phyloP scores from a whole-genome alignment of 495 filamentous ascomycete genomes.

The Cladorrhinum samala region DNA sequence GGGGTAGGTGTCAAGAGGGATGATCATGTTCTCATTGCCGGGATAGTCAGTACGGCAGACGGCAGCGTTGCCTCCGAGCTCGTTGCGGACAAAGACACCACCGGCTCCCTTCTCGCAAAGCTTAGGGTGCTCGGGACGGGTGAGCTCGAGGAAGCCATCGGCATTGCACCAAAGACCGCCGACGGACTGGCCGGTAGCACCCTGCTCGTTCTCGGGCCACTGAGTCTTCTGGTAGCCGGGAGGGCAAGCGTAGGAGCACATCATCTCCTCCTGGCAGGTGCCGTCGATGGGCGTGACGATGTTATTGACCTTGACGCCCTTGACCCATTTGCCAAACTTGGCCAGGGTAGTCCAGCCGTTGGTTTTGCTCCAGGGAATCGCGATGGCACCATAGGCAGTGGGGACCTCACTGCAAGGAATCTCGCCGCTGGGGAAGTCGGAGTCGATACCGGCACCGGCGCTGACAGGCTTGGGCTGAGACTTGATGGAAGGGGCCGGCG shows the following conservation, averaged over 20 bases:
- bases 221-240: constrained; percentile 87
- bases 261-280: constrained; percentile 53
- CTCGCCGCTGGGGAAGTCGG: constrained; percentile 71
- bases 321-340: constrained; percentile 33
- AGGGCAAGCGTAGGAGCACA: constrained; percentile 94
- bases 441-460: constrained; percentile 51
- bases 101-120: constrained; percentile 73
- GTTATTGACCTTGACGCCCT: constrained; percentile 39
- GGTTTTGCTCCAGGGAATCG: constrained; percentile 59
- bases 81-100: constrained; percentile 68
- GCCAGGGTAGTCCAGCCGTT: constrained; percentile 82
- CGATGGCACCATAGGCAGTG: constrained; percentile 71
- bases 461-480: constrained; percentile 10
- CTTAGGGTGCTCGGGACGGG: constrained; percentile 54
- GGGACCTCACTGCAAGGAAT: constrained; percentile 71
- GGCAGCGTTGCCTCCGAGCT: constrained; percentile 55
- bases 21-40: constrained; percentile 75
- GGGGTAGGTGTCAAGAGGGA: constrained; percentile 59
- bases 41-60: constrained; percentile 97
- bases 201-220: constrained; percentile 72
- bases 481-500: not conserved
- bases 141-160: constrained; percentile 69
- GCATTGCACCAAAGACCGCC: constrained; percentile 80
- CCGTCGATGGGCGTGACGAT: constrained; percentile 61
- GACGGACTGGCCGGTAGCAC: constrained; percentile 74